phyloP scores from a whole-genome alignment of 2,329 filamentous ascomycete genomes.

The Cytospora mali region DNA sequence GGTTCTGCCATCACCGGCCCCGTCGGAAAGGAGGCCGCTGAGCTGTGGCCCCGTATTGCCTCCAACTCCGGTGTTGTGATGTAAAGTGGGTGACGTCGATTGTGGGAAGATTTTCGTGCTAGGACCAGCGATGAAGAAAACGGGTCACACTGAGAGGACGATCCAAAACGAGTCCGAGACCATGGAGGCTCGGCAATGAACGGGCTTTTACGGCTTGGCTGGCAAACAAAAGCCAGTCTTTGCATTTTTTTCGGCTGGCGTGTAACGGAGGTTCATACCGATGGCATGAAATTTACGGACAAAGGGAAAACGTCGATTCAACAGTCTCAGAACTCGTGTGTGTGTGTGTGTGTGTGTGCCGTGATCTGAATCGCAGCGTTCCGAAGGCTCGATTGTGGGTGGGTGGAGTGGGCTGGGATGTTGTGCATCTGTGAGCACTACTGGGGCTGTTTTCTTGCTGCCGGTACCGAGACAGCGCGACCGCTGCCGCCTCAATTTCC shows the following conservation, averaged over 20 bases:
- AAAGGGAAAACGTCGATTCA: slow-evolving; percentile 21
- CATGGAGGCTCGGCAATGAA: slow-evolving; percentile 36
- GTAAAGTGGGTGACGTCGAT: slow-evolving; percentile 61
- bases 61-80: slow-evolving; percentile 99
- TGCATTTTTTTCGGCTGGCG: slow-evolving; percentile 39
- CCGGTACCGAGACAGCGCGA: neutral
- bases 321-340: neutral
- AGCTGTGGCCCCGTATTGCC: slow-evolving; percentile 99
- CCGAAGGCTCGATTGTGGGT: neutral
- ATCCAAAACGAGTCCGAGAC: slow-evolving; percentile 26
- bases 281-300: slow-evolving; percentile 37
- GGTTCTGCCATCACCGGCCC: slow-evolving; percentile 98
- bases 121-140: slow-evolving; percentile 31
- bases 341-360: neutral
- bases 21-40: slow-evolving; percentile 98
- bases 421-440: neutral
- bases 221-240: slow-evolving; percentile 27
- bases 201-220: slow-evolving; percentile 34
- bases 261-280: slow-evolving; percentile 41
- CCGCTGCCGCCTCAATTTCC: neutral
- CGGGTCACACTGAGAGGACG: slow-evolving; percentile 27
- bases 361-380: neutral
- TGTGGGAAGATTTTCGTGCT: slow-evolving; percentile 23
- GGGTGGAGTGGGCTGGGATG: neutral
- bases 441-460: neutral